A percentile compares a stretch with the other conserved stretches of the same genome.
These are phyloP conservation scores for Citrus australasica DNA, from an alignment of 345 rosid species.

Conservation along the genomic window DNA sequence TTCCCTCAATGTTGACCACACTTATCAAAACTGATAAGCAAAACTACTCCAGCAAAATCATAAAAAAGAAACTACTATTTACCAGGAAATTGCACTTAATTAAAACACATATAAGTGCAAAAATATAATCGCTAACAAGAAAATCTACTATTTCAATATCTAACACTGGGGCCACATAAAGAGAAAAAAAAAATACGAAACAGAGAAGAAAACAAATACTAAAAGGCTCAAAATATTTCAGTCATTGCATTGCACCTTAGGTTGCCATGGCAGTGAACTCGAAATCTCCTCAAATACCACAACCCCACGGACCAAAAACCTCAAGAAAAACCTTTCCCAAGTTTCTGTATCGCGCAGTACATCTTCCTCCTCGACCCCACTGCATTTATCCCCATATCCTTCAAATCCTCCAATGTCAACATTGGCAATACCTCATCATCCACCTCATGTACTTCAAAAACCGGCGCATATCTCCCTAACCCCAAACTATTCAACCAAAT, in stretches of 20 bases:
- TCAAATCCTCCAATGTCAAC: conserved; percentile 83
- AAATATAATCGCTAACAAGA: conserved; percentile 12
- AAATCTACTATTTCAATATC: conserved; percentile 31
- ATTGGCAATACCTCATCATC: conserved; percentile 81
- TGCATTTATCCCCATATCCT: conserved; percentile 87
- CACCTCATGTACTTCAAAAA: conserved; percentile 86
- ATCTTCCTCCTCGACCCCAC: conserved; percentile 86
- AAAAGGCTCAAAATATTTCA: conserved; percentile 31
- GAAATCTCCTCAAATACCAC: conserved; percentile 23
- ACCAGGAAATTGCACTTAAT: conserved; percentile 23
- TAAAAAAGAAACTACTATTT: background rate
- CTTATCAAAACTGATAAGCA: background rate
- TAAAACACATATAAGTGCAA: conserved; percentile 8
- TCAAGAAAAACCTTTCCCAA: conserved; percentile 71
- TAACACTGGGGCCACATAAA: conserved; percentile 19
- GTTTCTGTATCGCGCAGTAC: conserved; percentile 77
- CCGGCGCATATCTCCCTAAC: conserved; percentile 68
- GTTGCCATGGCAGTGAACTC: conserved; percentile 42
- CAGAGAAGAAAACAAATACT: background rate
- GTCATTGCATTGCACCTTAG: conserved; percentile 46
- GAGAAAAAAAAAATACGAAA: background rate
- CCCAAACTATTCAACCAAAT: conserved; percentile 69
- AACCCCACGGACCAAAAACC: background rate
- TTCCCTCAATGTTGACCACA: background rate
- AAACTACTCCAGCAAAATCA: background rate